Evolutionary conservation across 352 stramenopile genomes (phyloP).

Genomic region (Globisporangium ultimum): DNA sequence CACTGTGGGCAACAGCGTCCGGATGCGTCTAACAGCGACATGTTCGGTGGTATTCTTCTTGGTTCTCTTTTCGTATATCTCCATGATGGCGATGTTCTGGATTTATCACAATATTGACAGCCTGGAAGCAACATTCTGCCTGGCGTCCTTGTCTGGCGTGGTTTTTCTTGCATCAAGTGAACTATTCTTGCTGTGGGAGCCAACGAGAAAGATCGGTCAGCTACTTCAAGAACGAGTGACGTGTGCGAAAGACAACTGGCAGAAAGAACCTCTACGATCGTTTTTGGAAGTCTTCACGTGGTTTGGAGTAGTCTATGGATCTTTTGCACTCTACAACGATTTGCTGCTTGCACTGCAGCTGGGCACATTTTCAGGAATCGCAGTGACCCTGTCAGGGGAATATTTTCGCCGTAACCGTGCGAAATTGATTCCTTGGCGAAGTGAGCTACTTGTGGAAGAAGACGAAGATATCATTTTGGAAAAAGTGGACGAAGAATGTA

Average conservation of each 20-base stretch:
- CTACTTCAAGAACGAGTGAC: constrained; percentile 78
- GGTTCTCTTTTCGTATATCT: constrained; percentile 67
- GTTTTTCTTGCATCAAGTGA: constrained; percentile 81
- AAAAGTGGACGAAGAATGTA: constrained; percentile 7
- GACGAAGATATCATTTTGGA: background rate
- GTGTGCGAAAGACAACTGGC: constrained; percentile 76
- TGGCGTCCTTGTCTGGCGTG: constrained; percentile 73
- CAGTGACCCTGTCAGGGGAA: constrained; percentile 72
- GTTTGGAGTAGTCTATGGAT: constrained; percentile 74
- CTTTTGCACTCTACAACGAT: constrained; percentile 81
- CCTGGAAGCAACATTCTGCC: constrained; percentile 80
- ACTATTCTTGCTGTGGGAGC: constrained; percentile 79
- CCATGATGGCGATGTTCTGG: constrained; percentile 62
- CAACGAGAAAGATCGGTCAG: constrained; percentile 62
- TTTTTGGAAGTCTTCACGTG: constrained; percentile 85
- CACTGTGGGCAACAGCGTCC: constrained; percentile 48
- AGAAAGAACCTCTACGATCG: constrained; percentile 64
- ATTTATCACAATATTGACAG: constrained; percentile 87
- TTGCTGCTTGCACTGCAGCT: constrained; percentile 75
- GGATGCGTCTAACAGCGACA: constrained; percentile 61
- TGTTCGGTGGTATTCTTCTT: constrained; percentile 75
- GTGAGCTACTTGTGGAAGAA: constrained; percentile 6
- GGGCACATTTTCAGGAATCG: constrained; percentile 80
- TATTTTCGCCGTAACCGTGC: constrained; percentile 67
- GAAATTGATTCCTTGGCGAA: constrained; percentile 49